Evolutionary conservation across 768 basidiomycete genomes (phyloP).

Genomic region (Tylopilus balloui): DNA sequence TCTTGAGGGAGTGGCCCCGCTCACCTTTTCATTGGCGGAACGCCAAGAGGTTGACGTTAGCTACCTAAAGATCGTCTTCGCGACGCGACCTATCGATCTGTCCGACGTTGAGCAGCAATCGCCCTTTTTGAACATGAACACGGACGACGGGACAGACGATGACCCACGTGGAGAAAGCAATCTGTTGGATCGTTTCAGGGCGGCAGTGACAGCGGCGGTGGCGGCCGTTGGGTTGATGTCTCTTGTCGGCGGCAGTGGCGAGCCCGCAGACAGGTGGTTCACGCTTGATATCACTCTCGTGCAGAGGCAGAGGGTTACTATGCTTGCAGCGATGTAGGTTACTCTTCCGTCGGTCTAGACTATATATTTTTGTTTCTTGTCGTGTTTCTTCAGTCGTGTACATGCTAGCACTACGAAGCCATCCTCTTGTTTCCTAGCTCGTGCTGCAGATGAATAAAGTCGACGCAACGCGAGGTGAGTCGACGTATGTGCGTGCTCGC

Average conservation of each 20-base stretch:
- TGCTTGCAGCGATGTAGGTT: background rate
- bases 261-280: no score
- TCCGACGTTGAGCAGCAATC: constrained; percentile 32
- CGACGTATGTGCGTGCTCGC: no score
- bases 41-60: constrained; percentile 37
- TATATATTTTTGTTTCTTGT: background rate
- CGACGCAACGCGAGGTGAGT: no score
- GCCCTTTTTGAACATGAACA: constrained; percentile 23
- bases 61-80: constrained; percentile 41
- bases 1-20: constrained; percentile 31
- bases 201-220: no score
- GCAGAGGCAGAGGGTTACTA: background rate
- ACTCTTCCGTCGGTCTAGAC: background rate
- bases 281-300: constrained; percentile 11
- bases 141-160: background rate
- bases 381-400: background rate
- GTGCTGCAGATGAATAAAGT: no score
- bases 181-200: background rate
- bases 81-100: constrained; percentile 35
- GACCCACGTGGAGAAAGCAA: background rate
- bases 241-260: no score
- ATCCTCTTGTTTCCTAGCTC: no score
- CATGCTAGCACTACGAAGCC: no score
- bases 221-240: no score
- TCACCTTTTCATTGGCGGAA: constrained; percentile 29